phyloP scores from a whole-genome alignment of 2,329 filamentous ascomycete species.

The Cladobotryum mycophilum region DNA sequence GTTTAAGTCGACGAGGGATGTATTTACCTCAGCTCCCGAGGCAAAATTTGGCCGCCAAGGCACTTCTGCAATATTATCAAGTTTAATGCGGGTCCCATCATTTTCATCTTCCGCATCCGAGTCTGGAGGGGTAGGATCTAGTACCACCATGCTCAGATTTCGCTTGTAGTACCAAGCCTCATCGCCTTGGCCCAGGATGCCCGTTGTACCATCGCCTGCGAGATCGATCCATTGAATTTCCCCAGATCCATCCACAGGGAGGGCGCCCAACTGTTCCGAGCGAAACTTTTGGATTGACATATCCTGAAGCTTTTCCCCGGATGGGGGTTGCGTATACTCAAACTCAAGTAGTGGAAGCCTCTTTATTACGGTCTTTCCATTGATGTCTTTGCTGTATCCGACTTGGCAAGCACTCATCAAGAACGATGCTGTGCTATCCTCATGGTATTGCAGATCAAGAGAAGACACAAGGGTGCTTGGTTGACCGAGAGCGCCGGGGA shows the following conservation, averaged over 20 bases:
- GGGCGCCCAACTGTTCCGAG: too few relatives aligned
- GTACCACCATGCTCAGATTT: background rate
- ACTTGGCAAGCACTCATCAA: background rate
- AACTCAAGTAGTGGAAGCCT: background rate
- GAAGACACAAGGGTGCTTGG: conserved; percentile 18
- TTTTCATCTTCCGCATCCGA: background rate
- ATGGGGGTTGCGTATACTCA: background rate
- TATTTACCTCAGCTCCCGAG: background rate
- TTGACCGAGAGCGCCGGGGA: conserved; percentile 17
- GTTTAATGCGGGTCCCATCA: too few relatives aligned
- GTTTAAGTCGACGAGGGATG: background rate
- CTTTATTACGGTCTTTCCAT: background rate
- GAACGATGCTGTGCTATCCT: background rate
- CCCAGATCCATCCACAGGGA: background rate
- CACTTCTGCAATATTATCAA: too few relatives aligned
- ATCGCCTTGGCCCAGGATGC: background rate
- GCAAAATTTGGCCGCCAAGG: background rate
- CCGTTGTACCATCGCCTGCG: background rate
- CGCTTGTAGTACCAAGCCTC: background rate
- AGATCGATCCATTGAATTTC: background rate
- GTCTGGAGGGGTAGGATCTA: background rate
- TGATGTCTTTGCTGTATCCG: background rate
- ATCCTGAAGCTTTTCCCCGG: background rate
- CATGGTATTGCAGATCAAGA: conserved; percentile 7
- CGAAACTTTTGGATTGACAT: too few relatives aligned